Conservation (phyloP, 768 basidiomycete species). For the Cystofilobasidium capitatum region DNA sequence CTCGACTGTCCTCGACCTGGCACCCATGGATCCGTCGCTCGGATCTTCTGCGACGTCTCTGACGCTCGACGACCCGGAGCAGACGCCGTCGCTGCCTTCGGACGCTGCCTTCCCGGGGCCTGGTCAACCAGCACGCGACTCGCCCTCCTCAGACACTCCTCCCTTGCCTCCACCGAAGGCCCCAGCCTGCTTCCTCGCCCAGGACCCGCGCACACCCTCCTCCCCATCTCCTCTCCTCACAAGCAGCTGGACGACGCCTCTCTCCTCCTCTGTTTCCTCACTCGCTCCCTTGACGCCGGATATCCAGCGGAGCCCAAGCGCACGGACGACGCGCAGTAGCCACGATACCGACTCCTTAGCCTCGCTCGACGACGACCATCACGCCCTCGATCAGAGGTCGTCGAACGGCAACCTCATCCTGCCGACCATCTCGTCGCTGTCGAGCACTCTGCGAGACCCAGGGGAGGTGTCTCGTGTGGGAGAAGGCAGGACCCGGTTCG, state of each 20-base stretch:
- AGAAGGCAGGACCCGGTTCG: too few species aligned
- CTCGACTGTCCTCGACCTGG: too few species aligned
- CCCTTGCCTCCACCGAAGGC: not conserved
- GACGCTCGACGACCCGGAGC: too few species aligned
- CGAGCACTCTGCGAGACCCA: not conserved
- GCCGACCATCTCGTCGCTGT: not conserved
- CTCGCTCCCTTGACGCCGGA: not conserved
- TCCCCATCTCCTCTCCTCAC: not conserved
- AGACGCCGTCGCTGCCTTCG: too few species aligned
- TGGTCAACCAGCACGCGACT: not conserved
- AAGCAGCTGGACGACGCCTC: not conserved
- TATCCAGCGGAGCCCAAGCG: too few species aligned
- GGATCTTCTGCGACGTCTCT: too few species aligned
- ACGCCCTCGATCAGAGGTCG: not conserved
- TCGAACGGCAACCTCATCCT: not conserved
- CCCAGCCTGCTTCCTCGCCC: not conserved
- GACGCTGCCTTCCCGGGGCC: too few species aligned
- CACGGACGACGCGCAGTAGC: too few species aligned
- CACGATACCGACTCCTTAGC: not conserved
- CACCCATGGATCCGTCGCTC: too few species aligned
- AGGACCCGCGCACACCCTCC: not conserved
- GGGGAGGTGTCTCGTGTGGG: not conserved
- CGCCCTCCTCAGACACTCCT: too few species aligned
- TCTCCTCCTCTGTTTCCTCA: not conserved
- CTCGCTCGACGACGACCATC: not conserved